Evolutionary conservation across 2,329 filamentous ascomycete species (phyloP).

Genomic region (Diaporthe australafricana): DNA sequence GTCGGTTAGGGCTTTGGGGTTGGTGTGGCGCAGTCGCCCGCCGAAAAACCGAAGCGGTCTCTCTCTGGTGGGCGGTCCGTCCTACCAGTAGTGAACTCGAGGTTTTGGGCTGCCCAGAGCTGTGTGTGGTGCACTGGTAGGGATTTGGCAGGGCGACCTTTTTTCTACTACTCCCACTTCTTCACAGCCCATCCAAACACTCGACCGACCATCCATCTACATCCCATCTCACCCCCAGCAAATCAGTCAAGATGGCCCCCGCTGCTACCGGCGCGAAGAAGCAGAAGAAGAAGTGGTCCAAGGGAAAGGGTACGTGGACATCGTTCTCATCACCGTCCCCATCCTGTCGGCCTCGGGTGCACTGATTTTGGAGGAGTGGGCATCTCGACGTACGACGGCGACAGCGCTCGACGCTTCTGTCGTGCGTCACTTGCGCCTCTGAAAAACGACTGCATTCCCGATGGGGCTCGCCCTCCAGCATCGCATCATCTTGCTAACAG

Average conservation of each 20-base stretch:
- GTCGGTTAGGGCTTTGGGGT: background rate
- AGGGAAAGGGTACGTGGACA: slow-evolving; percentile 72
- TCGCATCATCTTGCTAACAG: slow-evolving; percentile 20
- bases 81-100: background rate
- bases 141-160: slow-evolving; percentile 26
- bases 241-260: slow-evolving; percentile 60
- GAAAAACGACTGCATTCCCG: background rate
- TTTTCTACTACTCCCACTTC: slow-evolving; percentile 24
- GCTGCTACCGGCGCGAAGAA: slow-evolving; percentile 76
- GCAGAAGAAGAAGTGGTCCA: slow-evolving; percentile 84
- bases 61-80: background rate
- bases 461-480: slow-evolving; percentile 13
- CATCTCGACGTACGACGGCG: slow-evolving; percentile 6
- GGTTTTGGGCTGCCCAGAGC: slow-evolving; percentile 10
- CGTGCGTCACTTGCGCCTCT: background rate
- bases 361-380: slow-evolving; percentile 16
- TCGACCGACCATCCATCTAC: slow-evolving; percentile 39
- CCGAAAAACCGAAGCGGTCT: background rate
- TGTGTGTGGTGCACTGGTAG: slow-evolving; percentile 26
- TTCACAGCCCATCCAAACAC: slow-evolving; percentile 38
- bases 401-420: slow-evolving; percentile 13
- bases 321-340: background rate
- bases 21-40: slow-evolving; percentile 10
- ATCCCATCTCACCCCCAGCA: slow-evolving; percentile 44
- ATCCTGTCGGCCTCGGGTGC: slow-evolving; percentile 12